Conservation (phyloP, 1,284 basidiomycete species). For the Ustilago nuda region DNA sequence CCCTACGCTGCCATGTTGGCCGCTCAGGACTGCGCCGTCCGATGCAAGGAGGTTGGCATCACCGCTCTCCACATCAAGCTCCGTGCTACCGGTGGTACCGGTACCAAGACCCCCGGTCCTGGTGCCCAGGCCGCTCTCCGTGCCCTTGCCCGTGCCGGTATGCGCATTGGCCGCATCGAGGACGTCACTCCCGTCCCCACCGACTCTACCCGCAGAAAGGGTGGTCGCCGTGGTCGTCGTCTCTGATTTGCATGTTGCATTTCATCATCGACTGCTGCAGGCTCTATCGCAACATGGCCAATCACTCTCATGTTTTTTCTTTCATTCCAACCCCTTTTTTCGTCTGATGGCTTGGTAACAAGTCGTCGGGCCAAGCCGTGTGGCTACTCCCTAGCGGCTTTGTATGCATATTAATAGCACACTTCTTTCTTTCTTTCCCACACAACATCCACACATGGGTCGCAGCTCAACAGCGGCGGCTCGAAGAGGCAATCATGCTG, state of each 20-base stretch:
- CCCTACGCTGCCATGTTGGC: constrained; percentile 99
- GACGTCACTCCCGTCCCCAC: constrained; percentile 95
- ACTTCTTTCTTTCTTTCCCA: constrained; percentile 17
- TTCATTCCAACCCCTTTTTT: constrained; percentile 27
- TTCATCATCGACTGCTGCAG: constrained; percentile 5
- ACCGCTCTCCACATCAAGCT: constrained; percentile 98
- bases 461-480: not conserved
- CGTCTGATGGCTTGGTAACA: constrained; percentile 16
- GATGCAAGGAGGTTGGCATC: constrained; percentile 98
- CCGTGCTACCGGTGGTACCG: constrained; percentile 96
- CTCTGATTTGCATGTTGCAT: constrained; percentile 72
- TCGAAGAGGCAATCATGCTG: not conserved
- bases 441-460: constrained; percentile 6
- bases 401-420: constrained; percentile 50
- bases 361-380: constrained; percentile 36
- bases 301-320: not conserved
- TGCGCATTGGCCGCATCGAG: constrained; percentile 96
- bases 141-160: constrained; percentile 96
- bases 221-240: constrained; percentile 99
- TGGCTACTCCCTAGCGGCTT: constrained; percentile 39
- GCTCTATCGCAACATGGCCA: not conserved
- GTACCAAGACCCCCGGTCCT: constrained; percentile 98
- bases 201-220: constrained; percentile 97
- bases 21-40: constrained; percentile 93
- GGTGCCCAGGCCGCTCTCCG: constrained; percentile 98